These are phyloP conservation scores for Pythium insidiosum DNA, from an alignment of 352 stramenopile species.

Conservation along the genomic window DNA sequence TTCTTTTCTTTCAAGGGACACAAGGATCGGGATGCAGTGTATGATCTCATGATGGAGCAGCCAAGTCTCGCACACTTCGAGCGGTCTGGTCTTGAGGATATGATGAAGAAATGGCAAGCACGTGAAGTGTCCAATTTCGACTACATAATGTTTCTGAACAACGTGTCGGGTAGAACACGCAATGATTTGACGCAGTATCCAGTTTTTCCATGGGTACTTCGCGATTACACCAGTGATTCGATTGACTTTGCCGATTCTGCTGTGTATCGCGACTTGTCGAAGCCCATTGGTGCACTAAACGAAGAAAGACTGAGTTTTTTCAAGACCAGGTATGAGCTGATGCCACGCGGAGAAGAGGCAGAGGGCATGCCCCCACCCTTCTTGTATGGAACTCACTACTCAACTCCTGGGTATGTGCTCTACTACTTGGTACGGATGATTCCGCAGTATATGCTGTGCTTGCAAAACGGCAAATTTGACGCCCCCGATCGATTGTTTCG, in stretches of 20 bases:
- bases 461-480: conserved; percentile 98
- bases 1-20: conserved; percentile 77
- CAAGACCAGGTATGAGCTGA: conserved; percentile 77
- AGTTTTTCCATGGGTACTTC: conserved; percentile 94
- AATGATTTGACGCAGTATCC: conserved; percentile 93
- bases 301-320: conserved; percentile 83
- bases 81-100: conserved; percentile 35
- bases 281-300: conserved; percentile 91
- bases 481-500: conserved; percentile 95
- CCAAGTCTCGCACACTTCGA: conserved; percentile 36
- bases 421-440: conserved; percentile 96
- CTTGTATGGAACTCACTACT: conserved; percentile 94
- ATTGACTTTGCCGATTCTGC: conserved; percentile 73
- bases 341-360: conserved; percentile 72
- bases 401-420: conserved; percentile 92
- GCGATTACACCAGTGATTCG: conserved; percentile 74
- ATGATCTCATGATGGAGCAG: conserved; percentile 51
- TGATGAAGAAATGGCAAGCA: conserved; percentile 65
- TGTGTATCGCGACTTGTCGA: conserved; percentile 88
- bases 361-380: conserved; percentile 88
- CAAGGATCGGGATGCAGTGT: conserved; percentile 69
- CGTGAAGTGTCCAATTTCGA: conserved; percentile 92
- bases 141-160: conserved; percentile 86
- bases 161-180: conserved; percentile 58
- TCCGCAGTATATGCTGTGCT: conserved; percentile 92